Evolutionary conservation across 768 basidiomycete species (phyloP).

Genomic region (Glaciozyma antarctica): DNA sequence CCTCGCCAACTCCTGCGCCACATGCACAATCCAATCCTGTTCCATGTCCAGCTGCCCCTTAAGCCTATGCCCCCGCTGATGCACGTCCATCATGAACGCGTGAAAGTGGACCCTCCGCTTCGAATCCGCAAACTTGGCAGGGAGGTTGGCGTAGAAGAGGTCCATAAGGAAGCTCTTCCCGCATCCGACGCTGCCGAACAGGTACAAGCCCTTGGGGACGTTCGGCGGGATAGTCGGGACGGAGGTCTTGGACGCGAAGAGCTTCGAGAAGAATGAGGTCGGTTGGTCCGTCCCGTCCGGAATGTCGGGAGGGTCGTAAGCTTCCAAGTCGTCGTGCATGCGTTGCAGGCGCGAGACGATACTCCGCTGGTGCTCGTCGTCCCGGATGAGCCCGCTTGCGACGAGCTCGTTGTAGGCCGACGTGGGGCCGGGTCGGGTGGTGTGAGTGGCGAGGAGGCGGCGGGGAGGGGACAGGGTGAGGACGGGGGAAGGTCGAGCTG

Average conservation of each 20-base stretch:
- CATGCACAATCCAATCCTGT: constrained; percentile 76
- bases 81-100: constrained; percentile 98
- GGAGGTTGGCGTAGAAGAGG: constrained; percentile 46
- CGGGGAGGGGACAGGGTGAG: too few relatives aligned
- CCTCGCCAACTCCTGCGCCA: constrained; percentile 37
- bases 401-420: constrained; percentile 46
- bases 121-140: constrained; percentile 30
- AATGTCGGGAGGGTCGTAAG: constrained; percentile 62
- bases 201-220: constrained; percentile 79
- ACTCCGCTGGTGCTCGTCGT: constrained; percentile 72
- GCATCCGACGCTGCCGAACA: constrained; percentile 92
- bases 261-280: constrained; percentile 29
- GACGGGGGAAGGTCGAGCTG: too few relatives aligned
- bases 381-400: constrained; percentile 49
- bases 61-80: constrained; percentile 77
- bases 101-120: constrained; percentile 79
- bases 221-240: constrained; percentile 37
- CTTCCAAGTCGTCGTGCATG: constrained; percentile 55
- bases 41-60: constrained; percentile 58
- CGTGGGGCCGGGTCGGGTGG: too few relatives aligned
- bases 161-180: constrained; percentile 99
- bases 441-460: too few relatives aligned
- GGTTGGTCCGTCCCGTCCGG: constrained; percentile 40
- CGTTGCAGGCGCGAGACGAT: constrained; percentile 75
- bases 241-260: constrained; percentile 19